These are phyloP conservation scores for Reticulascus tulasneorum DNA, from an alignment of 2,329 filamentous ascomycete species.

Conservation along the genomic window DNA sequence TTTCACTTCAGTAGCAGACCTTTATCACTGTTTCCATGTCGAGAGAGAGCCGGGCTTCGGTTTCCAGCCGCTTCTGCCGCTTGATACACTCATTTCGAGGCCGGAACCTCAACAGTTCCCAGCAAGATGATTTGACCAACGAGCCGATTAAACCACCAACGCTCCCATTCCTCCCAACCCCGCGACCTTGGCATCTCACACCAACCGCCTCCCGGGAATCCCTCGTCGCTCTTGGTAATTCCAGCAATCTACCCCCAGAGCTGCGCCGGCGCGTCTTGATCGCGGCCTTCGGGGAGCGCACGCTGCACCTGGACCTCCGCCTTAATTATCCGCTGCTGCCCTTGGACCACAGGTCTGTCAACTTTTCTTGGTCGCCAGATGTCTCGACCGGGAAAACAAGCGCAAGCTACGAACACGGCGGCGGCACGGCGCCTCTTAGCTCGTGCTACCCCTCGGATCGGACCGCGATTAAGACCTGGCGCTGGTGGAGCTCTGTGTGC, in stretches of 20 bases:
- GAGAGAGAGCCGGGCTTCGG: too few species aligned
- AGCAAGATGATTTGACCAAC: background rate
- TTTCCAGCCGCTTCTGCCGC: too few species aligned
- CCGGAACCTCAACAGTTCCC: background rate
- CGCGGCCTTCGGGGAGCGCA: constrained; percentile 18
- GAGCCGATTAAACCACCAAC: background rate
- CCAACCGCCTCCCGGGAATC: background rate
- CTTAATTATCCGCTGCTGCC: too few species aligned
- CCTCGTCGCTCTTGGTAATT: constrained; percentile 2
- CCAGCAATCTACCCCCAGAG: constrained; percentile 24
- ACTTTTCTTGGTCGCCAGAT: too few species aligned
- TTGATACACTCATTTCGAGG: constrained; percentile 3
- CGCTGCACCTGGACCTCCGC: constrained; percentile 20
- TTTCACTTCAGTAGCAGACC: too few species aligned
- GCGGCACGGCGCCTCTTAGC: background rate
- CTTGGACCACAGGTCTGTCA: too few species aligned
- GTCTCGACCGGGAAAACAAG: too few species aligned
- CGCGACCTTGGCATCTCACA: constrained; percentile 1
- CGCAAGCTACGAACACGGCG: constrained; percentile 1
- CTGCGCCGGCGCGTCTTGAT: constrained; percentile 25
- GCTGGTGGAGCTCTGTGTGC: constrained; percentile 22
- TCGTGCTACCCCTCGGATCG: too few species aligned
- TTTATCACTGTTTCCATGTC: too few species aligned
- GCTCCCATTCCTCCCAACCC: constrained; percentile 1
- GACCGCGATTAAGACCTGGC: too few species aligned